phyloP scores from a whole-genome alignment of 768 basidiomycete genomes.

The Galerina sulciceps region DNA sequence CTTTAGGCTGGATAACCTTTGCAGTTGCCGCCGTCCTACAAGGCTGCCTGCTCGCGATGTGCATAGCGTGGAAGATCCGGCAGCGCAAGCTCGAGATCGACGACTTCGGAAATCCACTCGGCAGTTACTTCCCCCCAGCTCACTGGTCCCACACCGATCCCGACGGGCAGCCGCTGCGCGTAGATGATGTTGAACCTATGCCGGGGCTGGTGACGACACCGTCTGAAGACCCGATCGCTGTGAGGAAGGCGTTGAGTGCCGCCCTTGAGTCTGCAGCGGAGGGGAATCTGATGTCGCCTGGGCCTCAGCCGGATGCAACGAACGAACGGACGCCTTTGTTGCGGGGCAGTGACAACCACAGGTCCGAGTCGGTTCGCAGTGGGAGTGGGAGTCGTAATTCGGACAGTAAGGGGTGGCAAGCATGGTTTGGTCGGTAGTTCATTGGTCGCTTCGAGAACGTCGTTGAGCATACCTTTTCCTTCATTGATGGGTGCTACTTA shows the following conservation, averaged over 20 bases:
- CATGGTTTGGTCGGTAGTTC: conserved; percentile 19
- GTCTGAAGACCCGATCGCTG: conserved; percentile 12
- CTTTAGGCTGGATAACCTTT: conserved; percentile 77
- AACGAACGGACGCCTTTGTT: conserved; percentile 19
- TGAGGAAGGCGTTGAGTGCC: conserved; percentile 2
- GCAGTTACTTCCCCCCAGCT: background rate
- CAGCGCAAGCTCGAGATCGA: conserved; percentile 79
- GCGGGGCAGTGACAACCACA: conserved; percentile 1
- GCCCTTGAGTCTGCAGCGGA: conserved; percentile 17
- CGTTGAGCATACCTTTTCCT: too few species aligned
- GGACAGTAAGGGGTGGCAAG: conserved; percentile 13
- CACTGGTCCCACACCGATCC: background rate
- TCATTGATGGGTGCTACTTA: too few species aligned
- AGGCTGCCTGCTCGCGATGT: conserved; percentile 80
- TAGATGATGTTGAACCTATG: conserved; percentile 9
- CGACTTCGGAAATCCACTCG: conserved; percentile 79
- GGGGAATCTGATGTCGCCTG: conserved; percentile 9
- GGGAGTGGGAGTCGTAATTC: background rate
- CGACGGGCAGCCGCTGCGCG: background rate
- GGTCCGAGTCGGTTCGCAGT: background rate
- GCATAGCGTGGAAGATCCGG: conserved; percentile 81
- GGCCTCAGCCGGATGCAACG: background rate
- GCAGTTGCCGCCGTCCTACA: conserved; percentile 87
- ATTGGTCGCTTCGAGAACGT: too few species aligned
- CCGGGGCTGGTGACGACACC: conserved; percentile 11